Base-by-base conservation (phyloP, 2,329 filamentous ascomycete genomes). In the Aspergillus calidoustus region DNA sequence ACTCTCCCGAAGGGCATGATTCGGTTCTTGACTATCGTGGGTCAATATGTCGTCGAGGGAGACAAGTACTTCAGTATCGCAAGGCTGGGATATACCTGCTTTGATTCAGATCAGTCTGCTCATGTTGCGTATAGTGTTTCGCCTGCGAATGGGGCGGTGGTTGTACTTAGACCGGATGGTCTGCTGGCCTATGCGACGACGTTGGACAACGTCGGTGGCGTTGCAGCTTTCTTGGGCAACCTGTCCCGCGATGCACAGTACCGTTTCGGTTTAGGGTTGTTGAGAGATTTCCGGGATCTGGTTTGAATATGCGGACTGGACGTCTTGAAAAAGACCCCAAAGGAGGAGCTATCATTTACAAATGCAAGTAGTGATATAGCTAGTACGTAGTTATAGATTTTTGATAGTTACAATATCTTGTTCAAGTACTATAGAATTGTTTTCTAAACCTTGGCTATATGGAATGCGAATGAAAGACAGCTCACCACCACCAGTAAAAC, bases 61-160 rank as follows among this genome's bases (percentile, higher is more conserved):
- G 59, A 61, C 41, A 28, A 28, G 41, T n/a, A 54, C 8, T 59
- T 62, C 13, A 30, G 28, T 28, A 52, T 50, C 11, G 41, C 59
- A 1, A 57, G 8, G 11, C 38, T 62, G 11, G 62, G 62, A 7
- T 17, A 55, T 13, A 2, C 46, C 7, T 59, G 58, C 31, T 64
- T 54, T 54, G 62, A 64, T 17, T 41, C 38, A 17, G 55, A 64
- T 6, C 34, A 60, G 8, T 51, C 47, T 5, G 59, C 59, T 5
- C 62, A 64, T 53, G n/a, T 43, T 28, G 50, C 38, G 11, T 64
- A 64, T 47, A 48, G 25, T 2, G 49, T 59, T 23, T 49, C 54
- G 11, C 57, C 46, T 23, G 41, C 7, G 17, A 59, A 57, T 11
- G 59, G 62, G 1, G 59, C 47, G 7, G 52, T 59, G 0, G 31